Evolutionary conservation across 208 protist species (phyloP).

Genomic region (Plasmodiophora brassicae): DNA sequence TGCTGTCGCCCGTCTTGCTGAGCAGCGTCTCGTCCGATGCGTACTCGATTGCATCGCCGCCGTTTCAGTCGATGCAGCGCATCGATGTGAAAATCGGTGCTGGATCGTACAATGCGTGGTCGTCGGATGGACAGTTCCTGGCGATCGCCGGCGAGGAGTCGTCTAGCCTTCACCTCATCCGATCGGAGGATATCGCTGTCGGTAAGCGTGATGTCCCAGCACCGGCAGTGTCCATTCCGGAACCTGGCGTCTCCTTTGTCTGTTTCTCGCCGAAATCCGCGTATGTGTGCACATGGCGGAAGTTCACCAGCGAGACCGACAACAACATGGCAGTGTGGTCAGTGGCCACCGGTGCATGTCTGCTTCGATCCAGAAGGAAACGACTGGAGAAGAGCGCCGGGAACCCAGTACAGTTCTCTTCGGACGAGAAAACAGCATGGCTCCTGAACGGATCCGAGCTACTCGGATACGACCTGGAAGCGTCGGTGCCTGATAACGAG

Average conservation of each 20-base stretch:
- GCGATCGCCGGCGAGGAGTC: background rate
- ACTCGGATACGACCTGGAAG: background rate
- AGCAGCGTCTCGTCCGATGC: too few species aligned
- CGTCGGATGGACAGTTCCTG: background rate
- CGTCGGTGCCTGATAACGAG: background rate
- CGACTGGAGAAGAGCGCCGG: background rate
- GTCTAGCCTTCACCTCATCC: too few species aligned
- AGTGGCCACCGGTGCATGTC: background rate
- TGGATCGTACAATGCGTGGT: too few species aligned
- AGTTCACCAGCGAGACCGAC: background rate
- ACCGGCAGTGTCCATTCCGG: background rate
- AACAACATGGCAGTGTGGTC: conserved; percentile 13
- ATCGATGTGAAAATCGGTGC: too few species aligned
- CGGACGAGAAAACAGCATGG: conserved; percentile 12
- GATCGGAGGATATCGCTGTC: too few species aligned
- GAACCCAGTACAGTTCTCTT: background rate
- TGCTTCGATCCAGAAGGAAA: background rate
- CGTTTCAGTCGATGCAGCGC: too few species aligned
- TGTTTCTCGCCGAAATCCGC: background rate
- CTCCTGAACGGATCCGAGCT: background rate
- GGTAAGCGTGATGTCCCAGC: background rate
- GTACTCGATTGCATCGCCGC: too few species aligned
- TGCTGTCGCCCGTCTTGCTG: too few species aligned
- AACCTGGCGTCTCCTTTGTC: background rate
- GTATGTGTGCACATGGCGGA: background rate